Conservation (phyloP, 768 basidiomycete genomes). For the Phaeotremella skinneri region DNA sequence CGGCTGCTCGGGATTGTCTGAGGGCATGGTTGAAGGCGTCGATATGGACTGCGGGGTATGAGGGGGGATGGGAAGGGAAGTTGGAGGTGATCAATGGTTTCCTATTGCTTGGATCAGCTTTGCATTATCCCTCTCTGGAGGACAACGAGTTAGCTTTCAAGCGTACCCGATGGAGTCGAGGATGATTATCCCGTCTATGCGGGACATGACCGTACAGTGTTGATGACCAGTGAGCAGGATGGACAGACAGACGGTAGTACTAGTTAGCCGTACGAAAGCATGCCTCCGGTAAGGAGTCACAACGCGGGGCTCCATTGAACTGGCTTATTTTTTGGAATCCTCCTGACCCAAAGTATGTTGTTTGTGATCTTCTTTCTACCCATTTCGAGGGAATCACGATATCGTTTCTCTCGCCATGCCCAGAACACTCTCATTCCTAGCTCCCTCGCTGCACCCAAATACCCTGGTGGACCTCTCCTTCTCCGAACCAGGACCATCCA, state of each 20-base stretch:
- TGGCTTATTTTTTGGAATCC: neutral
- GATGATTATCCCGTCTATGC: slow-evolving; percentile 51
- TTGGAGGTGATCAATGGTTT: slow-evolving; percentile 84
- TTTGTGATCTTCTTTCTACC: no score
- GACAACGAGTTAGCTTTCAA: neutral
- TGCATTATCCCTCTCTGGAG: neutral
- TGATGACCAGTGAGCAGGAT: neutral
- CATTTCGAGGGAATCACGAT: no score
- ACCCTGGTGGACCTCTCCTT: slow-evolving; percentile 41
- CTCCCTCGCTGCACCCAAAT: slow-evolving; percentile 46
- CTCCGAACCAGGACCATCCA: slow-evolving; percentile 20
- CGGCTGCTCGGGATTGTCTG: slow-evolving; percentile 54
- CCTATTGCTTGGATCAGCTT: slow-evolving; percentile 29
- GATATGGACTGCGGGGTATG: slow-evolving; percentile 80
- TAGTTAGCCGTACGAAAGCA: no score
- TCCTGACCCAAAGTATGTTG: neutral
- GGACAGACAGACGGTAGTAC: no score
- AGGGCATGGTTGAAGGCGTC: slow-evolving; percentile 77
- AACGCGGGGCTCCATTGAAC: neutral
- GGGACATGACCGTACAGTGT: slow-evolving; percentile 29
- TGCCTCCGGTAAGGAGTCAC: no score
- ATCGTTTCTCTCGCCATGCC: slow-evolving; percentile 18
- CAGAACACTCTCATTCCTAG: slow-evolving; percentile 35
- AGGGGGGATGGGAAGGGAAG: slow-evolving; percentile 71
- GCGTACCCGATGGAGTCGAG: slow-evolving; percentile 47